Evolutionary conservation across 2,329 filamentous ascomycete genomes (phyloP).

Genomic region (Cryphonectria carpinicola): DNA sequence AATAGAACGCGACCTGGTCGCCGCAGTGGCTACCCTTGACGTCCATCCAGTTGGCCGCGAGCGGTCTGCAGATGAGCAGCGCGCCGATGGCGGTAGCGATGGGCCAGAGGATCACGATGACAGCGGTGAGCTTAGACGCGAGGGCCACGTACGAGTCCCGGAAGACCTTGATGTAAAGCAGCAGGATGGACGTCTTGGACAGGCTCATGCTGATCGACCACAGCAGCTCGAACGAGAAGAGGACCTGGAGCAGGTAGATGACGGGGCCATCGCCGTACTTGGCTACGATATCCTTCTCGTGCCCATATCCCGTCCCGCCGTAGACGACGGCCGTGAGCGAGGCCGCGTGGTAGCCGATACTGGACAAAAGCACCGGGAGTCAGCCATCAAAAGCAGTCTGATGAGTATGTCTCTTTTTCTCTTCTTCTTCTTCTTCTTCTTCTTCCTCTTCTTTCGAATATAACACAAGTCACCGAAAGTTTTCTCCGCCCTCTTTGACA

Average conservation of each 20-base stretch:
- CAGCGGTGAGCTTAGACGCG: slow-evolving; percentile 32
- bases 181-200: slow-evolving; percentile 38
- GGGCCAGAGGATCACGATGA: slow-evolving; percentile 34
- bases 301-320: slow-evolving; percentile 7
- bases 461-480: not conserved
- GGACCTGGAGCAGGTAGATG: slow-evolving; percentile 2
- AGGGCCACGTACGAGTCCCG: slow-evolving; percentile 33
- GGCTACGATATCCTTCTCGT: slow-evolving; percentile 1
- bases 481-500: not conserved
- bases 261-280: slow-evolving; percentile 7
- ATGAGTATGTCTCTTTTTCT: not conserved
- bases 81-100: slow-evolving; percentile 38
- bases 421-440: not conserved
- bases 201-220: slow-evolving; percentile 38
- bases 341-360: slow-evolving; percentile 12
- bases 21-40: slow-evolving; percentile 39
- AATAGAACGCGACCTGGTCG: slow-evolving; percentile 30
- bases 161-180: slow-evolving; percentile 38
- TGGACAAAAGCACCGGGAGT: not conserved
- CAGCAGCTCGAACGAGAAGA: slow-evolving; percentile 32
- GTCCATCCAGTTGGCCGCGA: slow-evolving; percentile 43
- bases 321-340: not conserved
- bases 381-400: not conserved
- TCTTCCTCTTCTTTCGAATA: not conserved
- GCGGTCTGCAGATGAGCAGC: slow-evolving; percentile 42